Conservation (phyloP, 495 filamentous ascomycete species). For the Pyrenula massariospora region DNA sequence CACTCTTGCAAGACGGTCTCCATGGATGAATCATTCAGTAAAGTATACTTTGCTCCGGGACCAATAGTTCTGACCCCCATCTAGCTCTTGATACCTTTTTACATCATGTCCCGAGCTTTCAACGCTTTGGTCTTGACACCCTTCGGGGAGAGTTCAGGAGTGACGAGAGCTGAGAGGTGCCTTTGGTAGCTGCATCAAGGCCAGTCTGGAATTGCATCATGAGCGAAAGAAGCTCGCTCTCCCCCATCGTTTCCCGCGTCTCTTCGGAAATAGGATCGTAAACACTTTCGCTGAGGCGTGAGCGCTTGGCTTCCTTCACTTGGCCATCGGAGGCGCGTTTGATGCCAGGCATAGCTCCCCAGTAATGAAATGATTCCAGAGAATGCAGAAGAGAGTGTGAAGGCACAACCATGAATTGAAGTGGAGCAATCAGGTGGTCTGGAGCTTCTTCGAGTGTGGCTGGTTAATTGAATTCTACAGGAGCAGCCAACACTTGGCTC, state of each 20-base stretch:
- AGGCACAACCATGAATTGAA: too few species aligned
- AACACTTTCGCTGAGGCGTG: background rate
- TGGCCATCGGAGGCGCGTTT: background rate
- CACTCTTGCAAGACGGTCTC: constrained; percentile 2
- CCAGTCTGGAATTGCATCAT: background rate
- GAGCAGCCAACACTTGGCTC: too few species aligned
- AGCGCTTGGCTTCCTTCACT: background rate
- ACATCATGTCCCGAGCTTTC: constrained; percentile 1
- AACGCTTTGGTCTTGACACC: background rate
- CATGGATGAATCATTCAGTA: background rate
- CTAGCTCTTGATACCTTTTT: constrained; percentile 3
- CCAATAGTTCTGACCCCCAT: background rate
- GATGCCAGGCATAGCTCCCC: background rate
- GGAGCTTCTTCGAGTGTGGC: too few species aligned
- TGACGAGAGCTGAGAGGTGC: background rate
- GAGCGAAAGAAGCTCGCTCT: background rate
- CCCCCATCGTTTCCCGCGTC: background rate
- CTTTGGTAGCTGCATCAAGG: background rate
- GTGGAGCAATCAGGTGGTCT: too few species aligned
- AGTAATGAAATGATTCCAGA: too few species aligned
- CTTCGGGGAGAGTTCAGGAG: background rate
- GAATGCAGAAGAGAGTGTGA: too few species aligned
- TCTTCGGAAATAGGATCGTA: background rate
- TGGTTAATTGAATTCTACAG: too few species aligned
- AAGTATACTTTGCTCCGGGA: background rate